These are phyloP conservation scores for Dendrocalamus latiflorus DNA, from an alignment of 202 grass and related monocot species.

Conservation along the genomic window DNA sequence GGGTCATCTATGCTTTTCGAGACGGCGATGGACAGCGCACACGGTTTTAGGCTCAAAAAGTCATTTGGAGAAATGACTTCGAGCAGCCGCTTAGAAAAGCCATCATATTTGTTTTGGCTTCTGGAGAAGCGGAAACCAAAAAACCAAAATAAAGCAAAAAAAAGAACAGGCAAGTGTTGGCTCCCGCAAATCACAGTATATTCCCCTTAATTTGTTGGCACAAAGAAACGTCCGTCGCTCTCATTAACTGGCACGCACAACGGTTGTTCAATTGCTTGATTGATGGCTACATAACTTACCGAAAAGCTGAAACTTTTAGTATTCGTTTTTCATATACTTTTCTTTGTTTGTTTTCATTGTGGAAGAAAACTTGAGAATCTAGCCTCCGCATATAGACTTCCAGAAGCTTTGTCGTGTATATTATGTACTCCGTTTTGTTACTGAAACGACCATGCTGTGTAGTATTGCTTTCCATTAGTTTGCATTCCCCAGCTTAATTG, in stretches of 20 bases:
- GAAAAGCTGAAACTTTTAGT: background rate
- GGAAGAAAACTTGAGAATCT: background rate
- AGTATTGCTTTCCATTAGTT: background rate
- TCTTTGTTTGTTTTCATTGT: background rate
- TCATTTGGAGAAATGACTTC: too few relatives aligned
- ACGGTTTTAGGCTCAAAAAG: too few relatives aligned
- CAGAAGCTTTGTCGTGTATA: background rate
- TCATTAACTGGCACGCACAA: constrained; percentile 28
- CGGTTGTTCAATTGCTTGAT: background rate
- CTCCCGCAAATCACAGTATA: background rate
- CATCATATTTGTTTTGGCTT: too few relatives aligned
- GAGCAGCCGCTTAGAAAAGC: too few relatives aligned
- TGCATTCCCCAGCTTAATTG: too few relatives aligned
- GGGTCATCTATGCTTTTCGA: too few relatives aligned
- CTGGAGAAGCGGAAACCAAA: too few relatives aligned
- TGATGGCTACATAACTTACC: background rate
- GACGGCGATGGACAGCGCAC: too few relatives aligned
- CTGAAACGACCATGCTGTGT: background rate
- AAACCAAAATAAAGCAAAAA: too few relatives aligned
- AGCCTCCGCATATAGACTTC: background rate
- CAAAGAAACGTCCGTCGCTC: background rate
- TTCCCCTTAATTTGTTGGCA: background rate
- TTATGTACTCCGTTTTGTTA: background rate
- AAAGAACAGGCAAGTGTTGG: too few relatives aligned
- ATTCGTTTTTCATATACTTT: background rate